Conservation (phyloP, 208 protist species). For the Phytomonas serpens region DNA sequence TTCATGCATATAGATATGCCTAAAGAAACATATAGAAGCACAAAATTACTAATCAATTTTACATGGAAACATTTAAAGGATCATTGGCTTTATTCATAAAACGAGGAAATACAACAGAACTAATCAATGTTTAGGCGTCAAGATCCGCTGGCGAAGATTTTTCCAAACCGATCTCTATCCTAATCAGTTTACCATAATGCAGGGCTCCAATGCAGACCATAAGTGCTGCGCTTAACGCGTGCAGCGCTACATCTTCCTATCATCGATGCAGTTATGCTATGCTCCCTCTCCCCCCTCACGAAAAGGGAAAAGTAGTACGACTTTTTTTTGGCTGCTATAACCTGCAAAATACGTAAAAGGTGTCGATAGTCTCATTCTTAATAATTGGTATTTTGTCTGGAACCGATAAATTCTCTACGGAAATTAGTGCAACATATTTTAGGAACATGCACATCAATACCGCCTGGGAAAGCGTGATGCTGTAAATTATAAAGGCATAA, state of each 20-base stretch:
- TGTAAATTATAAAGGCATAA: not conserved
- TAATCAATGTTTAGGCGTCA: not conserved
- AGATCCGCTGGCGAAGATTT: not conserved
- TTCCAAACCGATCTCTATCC: not conserved
- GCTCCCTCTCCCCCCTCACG: not conserved
- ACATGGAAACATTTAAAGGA: not conserved
- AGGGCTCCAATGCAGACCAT: not conserved
- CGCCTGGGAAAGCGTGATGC: not conserved
- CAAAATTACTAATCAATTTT: not conserved
- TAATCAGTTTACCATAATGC: not conserved
- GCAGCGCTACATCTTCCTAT: not conserved
- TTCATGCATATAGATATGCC: not conserved
- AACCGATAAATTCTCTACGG: not conserved
- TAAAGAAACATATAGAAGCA: not conserved
- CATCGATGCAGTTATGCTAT: not conserved
- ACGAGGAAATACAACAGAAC: not conserved
- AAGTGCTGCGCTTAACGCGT: not conserved
- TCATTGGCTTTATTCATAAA: not conserved
- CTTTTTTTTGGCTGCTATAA: not conserved
- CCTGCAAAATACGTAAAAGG: not conserved
- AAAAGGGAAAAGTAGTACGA: not conserved
- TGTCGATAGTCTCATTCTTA: not conserved
- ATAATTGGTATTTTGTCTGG: not conserved
- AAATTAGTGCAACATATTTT: not conserved
- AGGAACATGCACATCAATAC: not conserved